These are phyloP conservation scores for Cladophialophora carrionii DNA, from an alignment of 2,329 filamentous ascomycete genomes.

Conservation along the genomic window DNA sequence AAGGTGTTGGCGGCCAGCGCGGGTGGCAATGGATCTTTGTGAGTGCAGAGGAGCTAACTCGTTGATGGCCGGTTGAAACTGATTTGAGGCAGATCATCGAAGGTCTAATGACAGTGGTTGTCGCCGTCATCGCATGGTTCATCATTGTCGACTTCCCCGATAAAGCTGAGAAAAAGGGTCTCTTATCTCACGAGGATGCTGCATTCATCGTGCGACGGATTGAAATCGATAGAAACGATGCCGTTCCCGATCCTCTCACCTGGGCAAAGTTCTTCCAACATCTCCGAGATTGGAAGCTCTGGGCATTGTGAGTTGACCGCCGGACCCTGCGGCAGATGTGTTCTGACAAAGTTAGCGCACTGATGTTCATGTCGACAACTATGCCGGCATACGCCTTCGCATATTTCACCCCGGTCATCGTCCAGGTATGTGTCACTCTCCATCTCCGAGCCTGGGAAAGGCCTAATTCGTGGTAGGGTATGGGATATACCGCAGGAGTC, in stretches of 20 bases:
- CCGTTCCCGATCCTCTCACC: conserved; percentile 52
- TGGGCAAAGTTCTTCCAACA: conserved; percentile 52
- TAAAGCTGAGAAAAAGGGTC: conserved; percentile 35
- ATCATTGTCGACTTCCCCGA: conserved; percentile 43
- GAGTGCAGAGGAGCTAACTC: neutral
- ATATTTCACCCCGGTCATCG: conserved; percentile 31
- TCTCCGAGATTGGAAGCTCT: conserved; percentile 61
- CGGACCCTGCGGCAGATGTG: neutral
- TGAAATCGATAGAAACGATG: conserved; percentile 62
- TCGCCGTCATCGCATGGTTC: conserved; percentile 38
- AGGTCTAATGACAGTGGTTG: conserved; percentile 38
- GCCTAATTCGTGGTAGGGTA: conserved; percentile 29
- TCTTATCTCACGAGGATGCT: conserved; percentile 21
- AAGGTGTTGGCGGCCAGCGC: conserved; percentile 35
- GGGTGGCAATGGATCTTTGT: conserved; percentile 41
- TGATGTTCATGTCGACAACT: conserved; percentile 32
- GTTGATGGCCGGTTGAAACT: neutral
- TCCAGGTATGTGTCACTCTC: conserved; percentile 15
- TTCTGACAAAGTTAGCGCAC: conserved; percentile 7
- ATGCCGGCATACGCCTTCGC: conserved; percentile 32
- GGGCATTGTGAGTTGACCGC: conserved; percentile 52
- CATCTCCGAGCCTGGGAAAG: neutral
- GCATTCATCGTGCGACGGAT: conserved; percentile 49
- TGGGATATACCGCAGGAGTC: conserved; percentile 40
- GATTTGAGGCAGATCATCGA: conserved; percentile 30